Conservation (phyloP, 768 basidiomycete genomes). For the Tephrocybe sp. region DNA sequence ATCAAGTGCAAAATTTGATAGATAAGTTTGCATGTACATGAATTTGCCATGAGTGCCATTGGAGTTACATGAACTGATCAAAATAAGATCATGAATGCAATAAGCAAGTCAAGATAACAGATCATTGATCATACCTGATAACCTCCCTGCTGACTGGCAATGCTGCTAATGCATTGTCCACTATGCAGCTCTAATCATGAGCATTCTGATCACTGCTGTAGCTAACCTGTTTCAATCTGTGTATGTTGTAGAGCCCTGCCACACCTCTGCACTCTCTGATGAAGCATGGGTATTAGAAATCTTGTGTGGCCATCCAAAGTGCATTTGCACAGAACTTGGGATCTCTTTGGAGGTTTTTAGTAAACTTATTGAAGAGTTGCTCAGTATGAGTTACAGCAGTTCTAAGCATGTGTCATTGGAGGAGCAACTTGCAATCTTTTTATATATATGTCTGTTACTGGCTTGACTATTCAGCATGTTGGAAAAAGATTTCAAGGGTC, state of each 20-base stretch:
- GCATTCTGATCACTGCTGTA: too few species aligned
- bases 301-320: conserved; percentile 19
- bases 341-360: conserved; percentile 19
- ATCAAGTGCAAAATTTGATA: too few species aligned
- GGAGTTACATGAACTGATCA: too few species aligned
- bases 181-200: too few species aligned
- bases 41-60: too few species aligned
- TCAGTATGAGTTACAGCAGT: neutral
- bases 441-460: conserved; percentile 26
- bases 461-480: conserved; percentile 13
- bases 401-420: conserved; percentile 16
- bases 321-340: conserved; percentile 20
- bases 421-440: conserved; percentile 26
- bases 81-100: too few species aligned
- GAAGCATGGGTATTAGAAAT: conserved; percentile 22
- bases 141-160: too few species aligned
- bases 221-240: neutral
- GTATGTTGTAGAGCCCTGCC: conserved; percentile 16
- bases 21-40: too few species aligned
- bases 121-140: too few species aligned
- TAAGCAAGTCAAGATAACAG: too few species aligned
- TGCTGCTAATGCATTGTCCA: too few species aligned
- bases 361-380: conserved; percentile 12
- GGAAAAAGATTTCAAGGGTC: conserved; percentile 15
- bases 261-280: conserved; percentile 23